These are phyloP conservation scores for Chalciporus sphaerocephalus DNA, from an alignment of 768 basidiomycete species.

Conservation along the genomic window DNA sequence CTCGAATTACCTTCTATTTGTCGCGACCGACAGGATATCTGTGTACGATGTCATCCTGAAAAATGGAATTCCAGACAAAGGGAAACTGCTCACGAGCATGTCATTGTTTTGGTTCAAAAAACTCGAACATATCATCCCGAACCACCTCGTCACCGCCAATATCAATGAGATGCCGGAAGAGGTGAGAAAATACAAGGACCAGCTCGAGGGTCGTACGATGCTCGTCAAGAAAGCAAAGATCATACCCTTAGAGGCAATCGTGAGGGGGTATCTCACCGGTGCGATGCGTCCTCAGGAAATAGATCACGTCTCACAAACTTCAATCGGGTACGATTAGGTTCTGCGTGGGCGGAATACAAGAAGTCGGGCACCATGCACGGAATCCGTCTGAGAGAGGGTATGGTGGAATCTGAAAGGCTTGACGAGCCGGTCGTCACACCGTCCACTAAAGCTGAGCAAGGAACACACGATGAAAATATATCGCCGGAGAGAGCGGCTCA, in stretches of 20 bases:
- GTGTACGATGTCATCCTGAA: constrained; percentile 94
- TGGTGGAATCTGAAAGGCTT: constrained; percentile 78
- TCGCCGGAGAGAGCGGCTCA: constrained; percentile 71
- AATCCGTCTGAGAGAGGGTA: constrained; percentile 70
- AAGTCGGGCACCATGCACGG: constrained; percentile 84
- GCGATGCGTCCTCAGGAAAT: constrained; percentile 12
- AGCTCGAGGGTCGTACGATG: constrained; percentile 84
- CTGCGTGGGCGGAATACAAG: constrained; percentile 94
- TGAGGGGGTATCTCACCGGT: constrained; percentile 97
- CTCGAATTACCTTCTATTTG: constrained; percentile 75
- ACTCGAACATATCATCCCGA: constrained; percentile 73
- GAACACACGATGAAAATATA: constrained; percentile 94
- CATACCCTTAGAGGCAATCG: constrained; percentile 90
- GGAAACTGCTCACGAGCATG: constrained; percentile 80
- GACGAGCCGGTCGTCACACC: constrained; percentile 88
- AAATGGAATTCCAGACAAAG: constrained; percentile 94
- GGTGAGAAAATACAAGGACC: constrained; percentile 66
- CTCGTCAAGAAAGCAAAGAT: constrained; percentile 87
- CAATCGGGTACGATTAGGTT: constrained; percentile 51
- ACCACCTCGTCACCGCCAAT: constrained; percentile 80
- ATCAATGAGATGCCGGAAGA: constrained; percentile 80
- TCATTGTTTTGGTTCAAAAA: constrained; percentile 96
- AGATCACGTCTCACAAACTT: constrained; percentile 6
- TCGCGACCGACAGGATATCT: constrained; percentile 93
- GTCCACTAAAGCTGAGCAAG: constrained; percentile 93